A percentile compares a stretch with the other conserved stretches of the same genome.
These are phyloP conservation scores for Umbilicaria muhlenbergii DNA, from an alignment of 495 filamentous ascomycete genomes.

Conservation along the genomic window DNA sequence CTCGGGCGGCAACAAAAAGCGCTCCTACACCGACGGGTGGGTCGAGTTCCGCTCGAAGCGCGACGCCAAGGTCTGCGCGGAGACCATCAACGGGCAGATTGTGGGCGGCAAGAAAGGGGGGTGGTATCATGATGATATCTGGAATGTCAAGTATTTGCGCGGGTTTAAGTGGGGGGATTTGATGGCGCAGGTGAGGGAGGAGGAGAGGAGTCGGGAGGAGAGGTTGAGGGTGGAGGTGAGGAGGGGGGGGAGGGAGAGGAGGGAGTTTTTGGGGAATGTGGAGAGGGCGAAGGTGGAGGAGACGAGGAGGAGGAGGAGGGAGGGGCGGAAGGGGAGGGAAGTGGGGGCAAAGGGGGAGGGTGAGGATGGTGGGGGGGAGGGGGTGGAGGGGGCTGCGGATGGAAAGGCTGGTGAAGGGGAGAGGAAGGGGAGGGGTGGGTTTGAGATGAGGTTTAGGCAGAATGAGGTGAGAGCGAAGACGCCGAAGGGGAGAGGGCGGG, in stretches of 20 bases:
- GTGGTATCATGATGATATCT: conserved; percentile 87
- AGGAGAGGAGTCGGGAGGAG: conserved; percentile 20
- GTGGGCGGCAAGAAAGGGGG: conserved; percentile 79
- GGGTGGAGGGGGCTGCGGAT: conserved; percentile 60
- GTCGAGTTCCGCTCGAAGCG: conserved; percentile 68
- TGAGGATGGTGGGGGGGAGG: conserved; percentile 73
- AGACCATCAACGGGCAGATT: conserved; percentile 65
- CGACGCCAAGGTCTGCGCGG: conserved; percentile 71
- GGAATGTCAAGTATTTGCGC: conserved; percentile 69
- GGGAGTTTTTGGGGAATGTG: conserved; percentile 35
- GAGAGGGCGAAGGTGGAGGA: conserved; percentile 75
- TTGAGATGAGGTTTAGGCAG: conserved; percentile 59
- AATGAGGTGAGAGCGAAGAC: conserved; percentile 34
- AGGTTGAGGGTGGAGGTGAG: conserved; percentile 36
- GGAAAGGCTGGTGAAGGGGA: conserved; percentile 59
- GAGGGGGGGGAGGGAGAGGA: conserved; percentile 64
- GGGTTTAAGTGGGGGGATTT: conserved; percentile 70
- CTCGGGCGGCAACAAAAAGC: conserved; percentile 75
- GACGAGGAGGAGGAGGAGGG: conserved; percentile 55
- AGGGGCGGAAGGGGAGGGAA: conserved; percentile 73
- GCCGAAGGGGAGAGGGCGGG: conserved; percentile 24
- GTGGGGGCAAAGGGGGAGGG: conserved; percentile 56
- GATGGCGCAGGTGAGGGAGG: conserved; percentile 39
- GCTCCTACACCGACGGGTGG: conserved; percentile 83
- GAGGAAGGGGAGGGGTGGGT: conserved; percentile 29